Evolutionary conservation across 2,329 filamentous ascomycete genomes (phyloP), one percentile per base, ranked within the genome.

Genomic region (Pseudogymnoascus sp.): DNA sequence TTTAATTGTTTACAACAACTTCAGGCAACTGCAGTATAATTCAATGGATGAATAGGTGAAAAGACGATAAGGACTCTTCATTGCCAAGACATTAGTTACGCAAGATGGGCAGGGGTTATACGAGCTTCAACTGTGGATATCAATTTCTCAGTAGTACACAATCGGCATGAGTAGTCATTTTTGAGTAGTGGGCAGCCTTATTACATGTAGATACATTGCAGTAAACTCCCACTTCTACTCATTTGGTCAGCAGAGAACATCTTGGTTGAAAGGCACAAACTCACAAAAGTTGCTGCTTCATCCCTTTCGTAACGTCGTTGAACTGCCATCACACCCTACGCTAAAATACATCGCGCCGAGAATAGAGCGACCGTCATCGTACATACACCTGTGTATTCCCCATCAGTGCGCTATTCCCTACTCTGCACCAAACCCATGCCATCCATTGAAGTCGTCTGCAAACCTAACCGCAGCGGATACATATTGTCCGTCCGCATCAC

Each of bases 371-470:
- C 3, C 7, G 6, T n/a, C 2, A n/a, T 15, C 13, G 5, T 15
- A 51, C 42, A 51, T 5, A 10, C 42, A 5, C 15, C 25, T 9
- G 13, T 4, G 8, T 5, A 25, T 13, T 29, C 25, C 21, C 27
- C 8, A 29, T 29, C 13, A 29, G 10, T 51, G 42, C 13, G 6
- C 42, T 25, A 10, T 15, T 4, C 13, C 2, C 7, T 41, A 15
- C 39, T 51, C 42, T n/a, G 42, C 12, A n/a, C 55, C 44, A 48
- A 63, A 72, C 15, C 70, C 70, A 39, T 73, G 73, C 90, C 90
- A 93, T 0, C 85, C 85, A 39, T 83, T 74, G 70, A 92, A 93
- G 63, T 88, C 86, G 65, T 90, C 86, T 2, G 84, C 86, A 74
- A 93, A 90, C 59, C 84, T 83, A 21, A 90, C 80, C 1, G 90